Conservation (phyloP, 2,329 filamentous ascomycete genomes). For the Tolypocladium endophyticum region DNA sequence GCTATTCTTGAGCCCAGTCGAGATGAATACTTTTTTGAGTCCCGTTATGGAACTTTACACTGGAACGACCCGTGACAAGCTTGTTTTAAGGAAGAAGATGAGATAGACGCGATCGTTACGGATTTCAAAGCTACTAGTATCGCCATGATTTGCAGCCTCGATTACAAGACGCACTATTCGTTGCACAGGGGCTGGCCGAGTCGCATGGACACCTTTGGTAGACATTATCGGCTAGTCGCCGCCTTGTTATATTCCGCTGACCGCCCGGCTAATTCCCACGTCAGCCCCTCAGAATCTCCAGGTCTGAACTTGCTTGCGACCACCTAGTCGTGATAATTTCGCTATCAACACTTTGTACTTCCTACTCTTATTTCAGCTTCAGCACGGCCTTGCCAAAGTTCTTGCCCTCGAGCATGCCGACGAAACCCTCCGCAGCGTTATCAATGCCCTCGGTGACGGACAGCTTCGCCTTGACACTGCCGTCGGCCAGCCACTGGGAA, state of each 20-base stretch:
- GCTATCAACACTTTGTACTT: not conserved
- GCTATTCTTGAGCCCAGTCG: not conserved
- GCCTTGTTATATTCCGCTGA: no score
- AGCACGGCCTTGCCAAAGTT: slow-evolving; percentile 83
- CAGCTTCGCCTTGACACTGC: slow-evolving; percentile 60
- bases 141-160: not conserved
- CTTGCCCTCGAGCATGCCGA: slow-evolving; percentile 65
- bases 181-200: no score
- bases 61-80: not conserved
- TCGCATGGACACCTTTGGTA: no score
- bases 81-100: not conserved
- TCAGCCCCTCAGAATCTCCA: no score
- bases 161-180: no score
- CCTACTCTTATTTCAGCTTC: slow-evolving; percentile 34
- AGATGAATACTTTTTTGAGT: not conserved
- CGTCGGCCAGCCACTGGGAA: slow-evolving; percentile 65
- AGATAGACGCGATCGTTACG: not conserved
- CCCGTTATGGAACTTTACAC: not conserved
- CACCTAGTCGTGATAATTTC: slow-evolving; percentile 10
- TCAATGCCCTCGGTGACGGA: slow-evolving; percentile 67
- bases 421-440: slow-evolving; percentile 61
- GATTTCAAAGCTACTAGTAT: not conserved
- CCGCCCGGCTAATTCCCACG: no score
- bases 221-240: no score
- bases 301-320: no score